Conservation (phyloP, 768 basidiomycete genomes). For the Agrocybe praecox region DNA sequence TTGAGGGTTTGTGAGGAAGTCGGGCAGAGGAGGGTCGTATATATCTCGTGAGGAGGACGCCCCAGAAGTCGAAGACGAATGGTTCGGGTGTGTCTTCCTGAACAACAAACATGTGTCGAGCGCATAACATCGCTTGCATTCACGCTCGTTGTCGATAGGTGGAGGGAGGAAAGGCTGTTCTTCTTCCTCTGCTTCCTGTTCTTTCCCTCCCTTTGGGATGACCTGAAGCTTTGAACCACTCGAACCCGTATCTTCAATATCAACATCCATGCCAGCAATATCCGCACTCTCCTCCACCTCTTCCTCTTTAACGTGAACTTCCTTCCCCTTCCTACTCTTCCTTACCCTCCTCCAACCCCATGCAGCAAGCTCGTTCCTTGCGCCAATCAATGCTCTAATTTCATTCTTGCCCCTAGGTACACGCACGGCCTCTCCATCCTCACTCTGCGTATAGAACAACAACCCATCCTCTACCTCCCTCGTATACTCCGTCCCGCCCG, state of each 20-base stretch:
- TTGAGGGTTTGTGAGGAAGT: slow-evolving; percentile 40
- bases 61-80: not conserved
- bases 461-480: slow-evolving; percentile 78
- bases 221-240: not conserved
- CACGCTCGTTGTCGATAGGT: slow-evolving; percentile 79
- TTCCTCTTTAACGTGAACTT: not conserved
- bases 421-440: slow-evolving; percentile 67
- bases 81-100: slow-evolving; percentile 55
- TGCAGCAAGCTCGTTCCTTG: slow-evolving; percentile 82
- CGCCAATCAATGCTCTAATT: slow-evolving; percentile 77
- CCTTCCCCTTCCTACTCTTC: slow-evolving; percentile 8
- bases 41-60: not conserved
- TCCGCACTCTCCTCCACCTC: slow-evolving; percentile 16
- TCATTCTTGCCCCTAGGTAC: slow-evolving; percentile 85
- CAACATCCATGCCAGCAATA: slow-evolving; percentile 12
- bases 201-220: not conserved
- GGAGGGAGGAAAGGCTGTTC: slow-evolving; percentile 77
- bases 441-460: slow-evolving; percentile 92
- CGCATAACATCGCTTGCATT: slow-evolving; percentile 81
- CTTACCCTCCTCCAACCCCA: slow-evolving; percentile 64
- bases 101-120: slow-evolving; percentile 93
- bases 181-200: slow-evolving; percentile 15
- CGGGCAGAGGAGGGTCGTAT: slow-evolving; percentile 27
- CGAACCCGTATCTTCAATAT: slow-evolving; percentile 8
- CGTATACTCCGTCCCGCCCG: slow-evolving; percentile 30